A percentile compares a stretch with the other conserved stretches of the same genome.
Conservation (phyloP, 2,329 filamentous ascomycete species). For the Epichloe uncinata region DNA sequence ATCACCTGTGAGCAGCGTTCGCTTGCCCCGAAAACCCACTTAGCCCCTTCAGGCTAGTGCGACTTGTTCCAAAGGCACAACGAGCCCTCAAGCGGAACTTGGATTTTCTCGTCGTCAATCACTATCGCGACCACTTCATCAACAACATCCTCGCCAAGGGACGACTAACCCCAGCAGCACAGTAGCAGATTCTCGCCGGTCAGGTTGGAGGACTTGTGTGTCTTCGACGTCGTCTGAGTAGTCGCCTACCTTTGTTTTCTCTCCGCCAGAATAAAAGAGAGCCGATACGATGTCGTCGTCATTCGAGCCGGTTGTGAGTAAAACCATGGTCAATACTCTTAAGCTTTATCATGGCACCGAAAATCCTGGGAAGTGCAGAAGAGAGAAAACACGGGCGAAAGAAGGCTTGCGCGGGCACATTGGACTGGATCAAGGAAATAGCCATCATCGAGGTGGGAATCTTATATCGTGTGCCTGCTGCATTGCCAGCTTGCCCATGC, state of each 20-base stretch:
- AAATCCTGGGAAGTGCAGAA: conserved; percentile 1
- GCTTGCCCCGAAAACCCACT: conserved; percentile 19
- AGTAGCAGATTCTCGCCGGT: conserved; percentile 26
- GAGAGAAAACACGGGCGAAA: conserved; percentile 1
- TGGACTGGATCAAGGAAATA: not conserved
- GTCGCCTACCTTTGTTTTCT: conserved; percentile 18
- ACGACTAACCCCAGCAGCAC: conserved; percentile 30
- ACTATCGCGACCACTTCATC: conserved; percentile 28
- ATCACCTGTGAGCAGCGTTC: conserved; percentile 19
- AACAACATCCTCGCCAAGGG: conserved; percentile 23
- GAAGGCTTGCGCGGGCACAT: conserved; percentile 5
- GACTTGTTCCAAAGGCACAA: conserved; percentile 24
- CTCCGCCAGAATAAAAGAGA: conserved; percentile 19
- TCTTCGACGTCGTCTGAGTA: conserved; percentile 21
- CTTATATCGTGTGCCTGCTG: conserved; percentile 2
- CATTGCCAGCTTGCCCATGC: not conserved
- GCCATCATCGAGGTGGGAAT: not conserved
- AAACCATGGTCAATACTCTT: not conserved
- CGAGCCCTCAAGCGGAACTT: conserved; percentile 24
- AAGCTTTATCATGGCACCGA: conserved; percentile 5
- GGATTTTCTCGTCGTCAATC: conserved; percentile 27
- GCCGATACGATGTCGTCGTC: conserved; percentile 46
- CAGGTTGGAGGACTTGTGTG: conserved; percentile 25
- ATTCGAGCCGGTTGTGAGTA: conserved; percentile 59
- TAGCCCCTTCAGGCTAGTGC: conserved; percentile 22